phyloP scores from a whole-genome alignment of 1,284 basidiomycete genomes.

The Wallemia ichthyophaga region DNA sequence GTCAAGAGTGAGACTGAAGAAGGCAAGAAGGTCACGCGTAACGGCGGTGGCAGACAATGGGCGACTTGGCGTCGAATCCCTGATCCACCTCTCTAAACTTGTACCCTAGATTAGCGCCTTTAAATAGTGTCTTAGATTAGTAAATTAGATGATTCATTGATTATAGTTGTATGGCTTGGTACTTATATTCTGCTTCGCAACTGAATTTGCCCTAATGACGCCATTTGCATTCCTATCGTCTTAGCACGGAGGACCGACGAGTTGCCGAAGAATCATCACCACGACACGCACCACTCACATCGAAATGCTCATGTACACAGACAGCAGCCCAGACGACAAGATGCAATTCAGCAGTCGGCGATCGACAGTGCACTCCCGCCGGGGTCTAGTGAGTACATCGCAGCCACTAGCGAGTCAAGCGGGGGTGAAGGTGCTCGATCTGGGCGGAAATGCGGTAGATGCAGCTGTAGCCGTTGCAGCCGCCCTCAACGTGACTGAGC shows the following conservation, averaged over 20 bases:
- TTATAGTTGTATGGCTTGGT: no score
- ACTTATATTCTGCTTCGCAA: no score
- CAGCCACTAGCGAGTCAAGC: slow-evolving; percentile 69
- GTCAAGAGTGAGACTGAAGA: slow-evolving; percentile 72
- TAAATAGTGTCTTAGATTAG: no score
- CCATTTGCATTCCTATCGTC: no score
- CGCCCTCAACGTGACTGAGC: slow-evolving; percentile 65
- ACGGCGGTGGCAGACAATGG: slow-evolving; percentile 62
- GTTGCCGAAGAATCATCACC: no score
- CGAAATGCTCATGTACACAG: not conserved
- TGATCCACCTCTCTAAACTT: not conserved
- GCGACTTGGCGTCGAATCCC: slow-evolving; percentile 32
- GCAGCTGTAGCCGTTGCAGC: slow-evolving; percentile 52
- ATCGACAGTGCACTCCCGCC: slow-evolving; percentile 50
- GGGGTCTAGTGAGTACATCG: slow-evolving; percentile 61
- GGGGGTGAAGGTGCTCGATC: slow-evolving; percentile 57
- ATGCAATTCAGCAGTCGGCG: slow-evolving; percentile 29
- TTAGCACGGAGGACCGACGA: no score
- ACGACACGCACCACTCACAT: not conserved
- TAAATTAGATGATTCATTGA: no score
- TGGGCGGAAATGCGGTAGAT: slow-evolving; percentile 69
- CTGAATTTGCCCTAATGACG: no score
- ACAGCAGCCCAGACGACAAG: not conserved
- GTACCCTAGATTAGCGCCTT: not conserved
- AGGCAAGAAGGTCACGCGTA: slow-evolving; percentile 83